Evolutionary conservation across 371 early-diverging fungal species (phyloP), one percentile per base, ranked within the genome.

Genomic region (Umbelopsis sp.): DNA sequence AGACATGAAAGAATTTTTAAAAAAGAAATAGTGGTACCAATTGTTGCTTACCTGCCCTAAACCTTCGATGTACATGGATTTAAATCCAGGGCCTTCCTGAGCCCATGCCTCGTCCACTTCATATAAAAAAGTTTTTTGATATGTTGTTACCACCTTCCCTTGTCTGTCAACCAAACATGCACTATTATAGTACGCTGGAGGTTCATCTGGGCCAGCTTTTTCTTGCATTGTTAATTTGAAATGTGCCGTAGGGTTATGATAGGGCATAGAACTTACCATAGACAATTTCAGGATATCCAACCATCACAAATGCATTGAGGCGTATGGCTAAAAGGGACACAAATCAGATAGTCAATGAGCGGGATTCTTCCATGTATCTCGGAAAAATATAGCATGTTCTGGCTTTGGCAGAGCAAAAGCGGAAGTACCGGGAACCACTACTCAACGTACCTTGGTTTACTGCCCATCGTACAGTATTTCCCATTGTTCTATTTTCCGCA

Each of bases 101-200:
- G 93, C 93, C 94, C 94, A 94, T 18, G 65, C 69, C 69, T 92
- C 92, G 71, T 94, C 94, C 0, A 81, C 83, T 57, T 84, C 79
- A 70, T 83, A 93, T 25, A 94, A 67, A 70, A 90, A 89, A n/a
- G 83, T 70, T 63, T 93, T 94, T 66, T 89, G 85, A 79, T 94
- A 93, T 0, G 88, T 85, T 2, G 65, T 53, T 16, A 90, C 68
- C 0, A 88, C 52, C 4, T 75, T 45, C 6, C 88, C 89, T 18
- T 74, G 29, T 6, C 85, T 86, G 37, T 81, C 73, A 16, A 91
- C 84, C 68, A 87, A 82, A 63, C 85, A 83, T 1, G 87, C 69
- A 35, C 89, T 85, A 70, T 93, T 93, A 77, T 87, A 90, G 38
- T 79, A 78, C 16, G 25, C 63, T 35, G 68, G 57, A 8, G 16